Evolutionary conservation across 495 filamentous ascomycete genomes (phyloP).

Genomic region (Paragyromitra xinjiangensis): DNA sequence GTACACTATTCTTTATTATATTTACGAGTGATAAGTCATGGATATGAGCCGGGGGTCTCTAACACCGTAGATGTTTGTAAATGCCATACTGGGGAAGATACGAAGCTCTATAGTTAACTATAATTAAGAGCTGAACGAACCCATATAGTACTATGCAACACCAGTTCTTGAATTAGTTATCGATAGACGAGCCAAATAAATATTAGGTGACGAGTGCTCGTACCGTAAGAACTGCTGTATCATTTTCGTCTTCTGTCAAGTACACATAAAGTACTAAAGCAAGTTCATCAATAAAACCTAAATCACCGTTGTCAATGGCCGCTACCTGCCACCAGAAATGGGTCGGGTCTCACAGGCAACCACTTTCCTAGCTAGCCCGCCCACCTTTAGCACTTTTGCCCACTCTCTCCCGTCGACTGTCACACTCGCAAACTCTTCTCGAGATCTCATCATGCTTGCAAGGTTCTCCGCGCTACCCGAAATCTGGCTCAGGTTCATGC

Average conservation of each 20-base stretch:
- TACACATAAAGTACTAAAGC: conserved; percentile 94
- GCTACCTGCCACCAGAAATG: conserved; percentile 57
- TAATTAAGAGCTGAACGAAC: conserved; percentile 58
- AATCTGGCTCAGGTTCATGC: conserved; percentile 77
- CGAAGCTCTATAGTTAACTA: not conserved
- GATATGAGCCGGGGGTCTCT: not conserved
- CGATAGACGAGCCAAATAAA: not conserved
- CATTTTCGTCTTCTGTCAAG: conserved; percentile 73
- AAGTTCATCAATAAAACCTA: conserved; percentile 71
- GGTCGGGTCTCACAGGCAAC: conserved; percentile 72
- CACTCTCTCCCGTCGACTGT: conserved; percentile 91
- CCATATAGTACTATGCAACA: conserved; percentile 68
- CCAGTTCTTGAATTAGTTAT: conserved; percentile 17
- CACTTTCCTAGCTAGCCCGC: conserved; percentile 82
- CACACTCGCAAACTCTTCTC: conserved; percentile 81
- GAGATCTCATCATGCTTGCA: conserved; percentile 71
- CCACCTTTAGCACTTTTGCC: conserved; percentile 89
- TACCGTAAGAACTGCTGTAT: conserved; percentile 80
- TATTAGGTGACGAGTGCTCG: conserved; percentile 52
- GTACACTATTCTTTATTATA: not conserved
- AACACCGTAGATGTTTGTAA: not conserved
- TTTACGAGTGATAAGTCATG: conserved; percentile 25
- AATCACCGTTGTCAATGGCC: conserved; percentile 8
- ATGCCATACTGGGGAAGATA: not conserved
- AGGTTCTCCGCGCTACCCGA: conserved; percentile 72